Evolutionary conservation across 768 basidiomycete species (phyloP), one percentile per base, ranked within the genome.

Genomic region (Serendipita vermifera): DNA sequence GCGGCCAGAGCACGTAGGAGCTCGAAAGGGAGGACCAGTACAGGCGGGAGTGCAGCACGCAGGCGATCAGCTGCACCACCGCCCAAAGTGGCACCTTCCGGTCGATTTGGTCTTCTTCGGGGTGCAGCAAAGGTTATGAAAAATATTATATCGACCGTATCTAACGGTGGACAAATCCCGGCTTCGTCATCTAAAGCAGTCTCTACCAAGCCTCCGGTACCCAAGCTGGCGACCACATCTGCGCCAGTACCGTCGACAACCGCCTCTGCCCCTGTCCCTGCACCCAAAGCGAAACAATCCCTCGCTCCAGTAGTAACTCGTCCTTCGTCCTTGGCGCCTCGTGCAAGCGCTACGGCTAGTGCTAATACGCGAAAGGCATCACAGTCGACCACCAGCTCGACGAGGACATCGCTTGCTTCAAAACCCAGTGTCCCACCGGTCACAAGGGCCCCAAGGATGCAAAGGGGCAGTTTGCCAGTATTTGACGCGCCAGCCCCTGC

Each of bases 71-170:
- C 5, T 20, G 9, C n/a, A 24, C 27, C 27, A 20, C n/a, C n/a
- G n/a, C 5, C 46, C 24, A 51, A 51, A 51, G 46, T 31, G 7
- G 29, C 46, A 7, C 15, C 15, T 4, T 27, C 29, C 15, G 27
- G 46, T 13, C 46, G 46, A 11, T 29, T 51, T 26, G 46, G 46
- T 5, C n/a, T 51, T 22, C 9, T 51, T n/a, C 46, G 46, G 17
- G 46, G 46, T 31, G 46, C 46, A 20, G 46, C 46, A 29, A 51
- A 51, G 24, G 46, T 51, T 7, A 31, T 51, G 24, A 51, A 51
- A n/a, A 51, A 15, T 11, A 5, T 51, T 7, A n/a, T 51, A 22
- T 51, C 46, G 17, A 24, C 22, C 7, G 46, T 51, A 7, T n/a
- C 7, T 7, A 51, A 51, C 17, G 46, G 24, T n/a, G n/a, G n/a